A percentile compares a stretch with the other conserved stretches of the same genome.
Conservation (phyloP, 305 asterid species). For the Fraxinus latifolia region DNA sequence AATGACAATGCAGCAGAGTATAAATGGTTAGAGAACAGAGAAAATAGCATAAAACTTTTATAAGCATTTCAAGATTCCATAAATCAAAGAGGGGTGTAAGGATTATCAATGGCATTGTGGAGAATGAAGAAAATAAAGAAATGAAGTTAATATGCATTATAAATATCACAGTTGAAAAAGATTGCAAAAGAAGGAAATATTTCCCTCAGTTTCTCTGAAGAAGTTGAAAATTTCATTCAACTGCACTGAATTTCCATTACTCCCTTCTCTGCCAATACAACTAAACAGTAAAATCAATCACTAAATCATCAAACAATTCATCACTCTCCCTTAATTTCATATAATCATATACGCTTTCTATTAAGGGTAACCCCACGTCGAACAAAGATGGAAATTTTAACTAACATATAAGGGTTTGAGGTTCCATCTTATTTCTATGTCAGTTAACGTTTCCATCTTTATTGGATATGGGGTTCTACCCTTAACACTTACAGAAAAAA, state of each 20-base stretch:
- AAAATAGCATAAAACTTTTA: background rate
- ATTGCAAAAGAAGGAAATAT: background rate
- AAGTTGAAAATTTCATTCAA: background rate
- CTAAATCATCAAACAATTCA: background rate
- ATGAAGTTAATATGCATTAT: background rate
- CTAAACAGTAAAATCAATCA: slow-evolving; percentile 1
- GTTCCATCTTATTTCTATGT: background rate
- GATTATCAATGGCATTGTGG: background rate
- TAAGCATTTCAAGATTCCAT: background rate
- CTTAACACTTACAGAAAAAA: background rate
- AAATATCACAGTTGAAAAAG: background rate
- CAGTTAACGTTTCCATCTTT: background rate
- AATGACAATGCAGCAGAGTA: slow-evolving; percentile 6
- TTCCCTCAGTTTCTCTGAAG: background rate
- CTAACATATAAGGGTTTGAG: background rate
- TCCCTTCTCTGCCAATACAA: background rate
- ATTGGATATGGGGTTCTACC: background rate
- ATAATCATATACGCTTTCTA: background rate
- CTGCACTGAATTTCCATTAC: background rate
- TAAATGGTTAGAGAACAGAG: slow-evolving; percentile 5
- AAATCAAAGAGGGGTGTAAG: background rate
- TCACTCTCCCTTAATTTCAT: background rate
- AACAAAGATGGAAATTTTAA: background rate
- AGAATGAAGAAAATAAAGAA: background rate
- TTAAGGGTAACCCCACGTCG: background rate